phyloP scores from a whole-genome alignment of 2,329 filamentous ascomycete genomes.

The Ophiostoma ulmi region DNA sequence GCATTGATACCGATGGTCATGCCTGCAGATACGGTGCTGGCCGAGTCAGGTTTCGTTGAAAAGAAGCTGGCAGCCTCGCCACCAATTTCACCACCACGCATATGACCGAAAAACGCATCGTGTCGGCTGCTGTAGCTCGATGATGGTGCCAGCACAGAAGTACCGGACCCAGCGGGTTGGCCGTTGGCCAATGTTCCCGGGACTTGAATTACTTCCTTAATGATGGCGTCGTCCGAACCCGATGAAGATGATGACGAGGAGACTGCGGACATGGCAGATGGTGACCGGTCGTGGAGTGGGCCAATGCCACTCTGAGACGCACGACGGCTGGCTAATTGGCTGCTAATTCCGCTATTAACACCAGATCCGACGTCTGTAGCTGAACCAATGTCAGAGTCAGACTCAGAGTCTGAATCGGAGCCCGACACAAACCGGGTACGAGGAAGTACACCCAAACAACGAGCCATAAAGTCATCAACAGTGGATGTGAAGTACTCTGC shows the following conservation, averaged over 20 bases:
- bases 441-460: not conserved
- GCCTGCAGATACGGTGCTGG: slow-evolving; percentile 45
- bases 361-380: not conserved
- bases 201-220: not conserved
- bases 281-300: slow-evolving; percentile 9
- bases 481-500: not conserved
- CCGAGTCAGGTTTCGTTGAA: slow-evolving; percentile 29
- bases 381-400: not conserved
- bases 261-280: not conserved
- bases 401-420: not conserved
- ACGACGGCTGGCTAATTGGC: not conserved
- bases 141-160: not conserved
- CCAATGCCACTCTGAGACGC: not conserved
- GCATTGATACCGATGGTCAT: slow-evolving; percentile 54
- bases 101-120: not conserved
- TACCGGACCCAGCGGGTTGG: not conserved
- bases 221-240: not conserved
- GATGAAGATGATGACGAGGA: slow-evolving; percentile 3
- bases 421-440: not conserved
- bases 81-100: slow-evolving; percentile 2
- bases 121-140: not conserved
- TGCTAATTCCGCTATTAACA: not conserved
- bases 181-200: not conserved
- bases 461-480: not conserved
- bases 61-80: not conserved